A percentile compares a stretch with the other conserved stretches of the same genome.
Evolutionary conservation across 2,329 filamentous ascomycete species (phyloP).

Genomic region (Colletotrichum paranaense): DNA sequence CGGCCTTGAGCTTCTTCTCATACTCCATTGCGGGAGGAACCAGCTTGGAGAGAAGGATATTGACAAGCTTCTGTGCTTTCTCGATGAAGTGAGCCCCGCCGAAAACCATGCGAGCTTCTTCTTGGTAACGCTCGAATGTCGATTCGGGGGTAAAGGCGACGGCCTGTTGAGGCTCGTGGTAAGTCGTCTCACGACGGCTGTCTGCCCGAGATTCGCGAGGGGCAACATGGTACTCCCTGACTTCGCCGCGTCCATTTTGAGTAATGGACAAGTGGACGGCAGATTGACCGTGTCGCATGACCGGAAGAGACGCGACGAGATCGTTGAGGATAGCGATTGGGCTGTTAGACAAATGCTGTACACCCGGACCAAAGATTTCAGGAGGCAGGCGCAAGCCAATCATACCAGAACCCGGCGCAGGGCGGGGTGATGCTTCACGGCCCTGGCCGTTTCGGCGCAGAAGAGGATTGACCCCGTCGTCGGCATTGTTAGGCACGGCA

Average conservation of each 20-base stretch:
- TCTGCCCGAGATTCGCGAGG: constrained; percentile 58
- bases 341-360: constrained; percentile 55
- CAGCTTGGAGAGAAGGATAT: constrained; percentile 76
- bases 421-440: constrained; percentile 60
- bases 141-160: constrained; percentile 78
- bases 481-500: constrained; percentile 66
- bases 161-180: constrained; percentile 76
- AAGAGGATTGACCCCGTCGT: constrained; percentile 89
- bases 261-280: constrained; percentile 71
- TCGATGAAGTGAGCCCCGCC: constrained; percentile 72
- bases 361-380: constrained; percentile 53
- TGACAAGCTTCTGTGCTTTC: constrained; percentile 74
- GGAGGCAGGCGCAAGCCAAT: constrained; percentile 65
- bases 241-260: constrained; percentile 58
- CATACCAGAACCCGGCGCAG: constrained; percentile 59
- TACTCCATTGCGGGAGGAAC: constrained; percentile 87
- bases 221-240: constrained; percentile 62
- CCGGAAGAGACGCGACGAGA: constrained; percentile 65
- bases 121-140: constrained; percentile 84
- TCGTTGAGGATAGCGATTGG: constrained; percentile 67
- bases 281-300: constrained; percentile 59
- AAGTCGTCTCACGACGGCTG: constrained; percentile 57
- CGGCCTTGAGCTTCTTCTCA: constrained; percentile 76
- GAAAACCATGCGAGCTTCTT: constrained; percentile 90
- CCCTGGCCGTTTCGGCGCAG: constrained; percentile 71